Evolutionary conservation across 2,329 filamentous ascomycete genomes (phyloP), one percentile per base, ranked within the genome.

Genomic region (Pyrenochaeta sp.): DNA sequence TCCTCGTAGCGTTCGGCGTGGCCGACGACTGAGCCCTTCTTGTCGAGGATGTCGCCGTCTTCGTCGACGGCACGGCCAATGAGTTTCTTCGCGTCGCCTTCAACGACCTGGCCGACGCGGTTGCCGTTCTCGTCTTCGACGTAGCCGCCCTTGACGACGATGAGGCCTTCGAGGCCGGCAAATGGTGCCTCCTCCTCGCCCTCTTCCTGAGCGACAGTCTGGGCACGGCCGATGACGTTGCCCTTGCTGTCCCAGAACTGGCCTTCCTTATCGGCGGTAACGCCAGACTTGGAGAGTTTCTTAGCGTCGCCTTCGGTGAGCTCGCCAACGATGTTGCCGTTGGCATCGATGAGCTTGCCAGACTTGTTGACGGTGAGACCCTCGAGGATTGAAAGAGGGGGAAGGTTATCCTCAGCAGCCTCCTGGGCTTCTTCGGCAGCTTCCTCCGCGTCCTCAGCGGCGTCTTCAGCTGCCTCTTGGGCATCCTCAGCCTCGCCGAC

Each of bases 1-100:
- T 85, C 82, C 64, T 90, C 85, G 40, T 71, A 77, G 54, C 77
- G 77, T 55, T 79, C 77, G 29, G 77, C 77, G 45, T 79, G 77
- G 26, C 77, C 77, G 26, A 79, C 74, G 27, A 79, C 75, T 37
- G 74, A 75, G 50, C 77, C 77, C 64, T 78, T 77, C 73, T 79
- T 79, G 62, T 79, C 76, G 32, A 79, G 65, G 51, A 80, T 78
- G 41, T 80, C 77, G 42, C 77, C 77, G 44, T 80, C 77, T 48
- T 80, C 77, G 35, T 79, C 77, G 13, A 79, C 77, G 23, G 69
- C 58, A 47, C 76, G 76, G 30, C 77, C 77, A 43, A 79, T 66
- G 13, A 79, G 72, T 67, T 78, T 79, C 72, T 77, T 77, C 5
- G 75, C 60, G 41, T 80, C 76, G 21, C 77, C 77, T 47, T 80